Percentiles rank a stretch among this genome's conserved stretches.
These are phyloP conservation scores for Talaromyces albobiverticillius DNA, from an alignment of 2,329 filamentous ascomycete genomes.

Conservation along the genomic window DNA sequence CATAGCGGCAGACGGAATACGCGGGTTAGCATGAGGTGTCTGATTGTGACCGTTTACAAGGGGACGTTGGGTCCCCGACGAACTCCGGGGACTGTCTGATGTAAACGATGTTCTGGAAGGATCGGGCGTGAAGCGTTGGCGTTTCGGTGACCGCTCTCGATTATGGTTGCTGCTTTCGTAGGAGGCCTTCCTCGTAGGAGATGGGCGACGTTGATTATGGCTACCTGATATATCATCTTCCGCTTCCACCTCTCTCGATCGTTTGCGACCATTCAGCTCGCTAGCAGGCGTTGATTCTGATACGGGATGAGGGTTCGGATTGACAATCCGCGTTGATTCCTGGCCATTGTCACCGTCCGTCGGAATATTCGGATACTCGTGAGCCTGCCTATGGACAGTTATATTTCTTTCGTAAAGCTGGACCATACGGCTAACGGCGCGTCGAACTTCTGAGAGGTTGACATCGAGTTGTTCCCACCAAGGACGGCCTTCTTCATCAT, in stretches of 20 bases:
- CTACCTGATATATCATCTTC: conserved; percentile 13
- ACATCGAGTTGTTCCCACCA: conserved; percentile 86
- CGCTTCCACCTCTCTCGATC: conserved; percentile 35
- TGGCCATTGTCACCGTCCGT: conserved; percentile 30
- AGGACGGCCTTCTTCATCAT: conserved; percentile 69
- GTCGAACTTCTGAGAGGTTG: conserved; percentile 65
- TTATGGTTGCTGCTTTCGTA: conserved; percentile 14
- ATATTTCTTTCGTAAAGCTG: conserved; percentile 47
- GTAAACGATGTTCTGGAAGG: neutral
- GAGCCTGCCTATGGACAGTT: conserved; percentile 41
- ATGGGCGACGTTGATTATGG: neutral
- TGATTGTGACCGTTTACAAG: conserved; percentile 7
- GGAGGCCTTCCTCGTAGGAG: conserved; percentile 1
- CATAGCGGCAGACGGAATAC: conserved; percentile 14
- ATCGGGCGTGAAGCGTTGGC: conserved; percentile 30
- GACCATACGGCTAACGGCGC: conserved; percentile 73
- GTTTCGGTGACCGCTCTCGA: conserved; percentile 34
- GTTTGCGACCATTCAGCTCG: conserved; percentile 34
- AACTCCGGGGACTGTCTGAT: neutral
- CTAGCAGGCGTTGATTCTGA: conserved; percentile 16
- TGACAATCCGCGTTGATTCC: conserved; percentile 37
- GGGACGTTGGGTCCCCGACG: neutral
- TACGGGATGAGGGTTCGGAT: conserved; percentile 28
- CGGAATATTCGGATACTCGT: conserved; percentile 40
- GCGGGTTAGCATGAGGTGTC: conserved; percentile 13